phyloP scores from a whole-genome alignment of 2,329 filamentous ascomycete species.

The Colletotrichum tofieldiae region DNA sequence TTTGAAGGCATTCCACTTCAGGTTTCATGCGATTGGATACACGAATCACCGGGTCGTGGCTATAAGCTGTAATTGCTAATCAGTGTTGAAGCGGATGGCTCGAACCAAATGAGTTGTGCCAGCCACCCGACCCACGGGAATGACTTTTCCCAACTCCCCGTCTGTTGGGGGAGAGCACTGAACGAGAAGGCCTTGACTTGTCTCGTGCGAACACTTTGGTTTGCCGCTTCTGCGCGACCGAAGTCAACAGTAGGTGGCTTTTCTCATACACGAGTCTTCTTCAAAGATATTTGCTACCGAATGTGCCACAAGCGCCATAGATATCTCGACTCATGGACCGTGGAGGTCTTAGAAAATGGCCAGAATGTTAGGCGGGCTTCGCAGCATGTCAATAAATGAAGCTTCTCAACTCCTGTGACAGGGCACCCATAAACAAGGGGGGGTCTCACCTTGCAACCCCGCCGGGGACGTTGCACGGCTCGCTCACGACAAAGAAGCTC shows the following conservation, averaged over 20 bases:
- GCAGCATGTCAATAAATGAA: constrained; percentile 2
- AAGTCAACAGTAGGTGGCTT: not conserved
- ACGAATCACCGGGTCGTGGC: constrained; percentile 12
- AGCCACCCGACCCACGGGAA: not conserved
- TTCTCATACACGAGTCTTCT: not conserved
- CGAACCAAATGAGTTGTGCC: not conserved
- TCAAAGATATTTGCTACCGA: not conserved
- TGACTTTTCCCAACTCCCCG: not conserved
- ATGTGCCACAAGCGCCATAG: not conserved
- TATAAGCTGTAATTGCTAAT: constrained; percentile 7
- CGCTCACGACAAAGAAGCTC: constrained; percentile 58
- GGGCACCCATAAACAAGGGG: not conserved
- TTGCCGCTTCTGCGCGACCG: not conserved
- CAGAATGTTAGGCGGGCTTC: constrained; percentile 54
- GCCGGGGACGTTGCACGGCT: constrained; percentile 54
- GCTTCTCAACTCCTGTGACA: not conserved
- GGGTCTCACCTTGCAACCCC: constrained; percentile 46
- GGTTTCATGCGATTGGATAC: constrained; percentile 5
- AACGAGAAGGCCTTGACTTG: not conserved
- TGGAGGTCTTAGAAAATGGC: constrained; percentile 53
- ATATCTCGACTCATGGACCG: not conserved
- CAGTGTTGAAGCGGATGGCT: constrained; percentile 14
- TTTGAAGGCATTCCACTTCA: constrained; percentile 19
- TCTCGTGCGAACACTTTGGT: not conserved
- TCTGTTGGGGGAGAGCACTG: not conserved